Evolutionary conservation across 78 protist genomes (phyloP).

Genomic region (slime mould (Dictyostelium discoideum)): DNA sequence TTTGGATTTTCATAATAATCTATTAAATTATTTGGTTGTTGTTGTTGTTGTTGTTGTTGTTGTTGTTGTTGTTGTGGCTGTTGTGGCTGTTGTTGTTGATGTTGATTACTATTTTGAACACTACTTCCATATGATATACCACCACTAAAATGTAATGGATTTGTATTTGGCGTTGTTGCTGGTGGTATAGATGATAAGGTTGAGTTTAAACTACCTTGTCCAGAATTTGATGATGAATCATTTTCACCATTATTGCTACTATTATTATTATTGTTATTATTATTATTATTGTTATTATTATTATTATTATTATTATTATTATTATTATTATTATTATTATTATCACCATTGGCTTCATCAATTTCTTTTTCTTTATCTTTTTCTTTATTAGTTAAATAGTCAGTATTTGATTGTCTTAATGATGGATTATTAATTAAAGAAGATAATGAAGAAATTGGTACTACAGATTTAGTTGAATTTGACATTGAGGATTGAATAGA

Average conservation of each 20-base stretch:
- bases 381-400: background rate
- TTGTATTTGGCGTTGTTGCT: background rate
- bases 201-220: background rate
- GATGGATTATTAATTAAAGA: conserved; percentile 14
- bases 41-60: background rate
- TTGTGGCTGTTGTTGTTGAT: background rate
- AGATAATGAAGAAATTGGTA: background rate
- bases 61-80: background rate
- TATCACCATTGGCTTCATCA: background rate
- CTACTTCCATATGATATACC: background rate
- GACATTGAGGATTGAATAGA: background rate
- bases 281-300: too few relatives aligned
- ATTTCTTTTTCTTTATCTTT: background rate
- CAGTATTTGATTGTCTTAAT: conserved; percentile 8
- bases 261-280: background rate
- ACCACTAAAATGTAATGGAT: conserved; percentile 30
- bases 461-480: background rate
- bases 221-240: background rate
- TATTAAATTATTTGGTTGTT: background rate
- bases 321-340: background rate
- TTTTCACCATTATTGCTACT: background rate
- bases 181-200: conserved; percentile 1
- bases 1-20: conserved; percentile 74
- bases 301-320: background rate
- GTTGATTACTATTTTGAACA: background rate